Conservation (phyloP, 345 rosid species). For the Eucalyptus paniculata region DNA sequence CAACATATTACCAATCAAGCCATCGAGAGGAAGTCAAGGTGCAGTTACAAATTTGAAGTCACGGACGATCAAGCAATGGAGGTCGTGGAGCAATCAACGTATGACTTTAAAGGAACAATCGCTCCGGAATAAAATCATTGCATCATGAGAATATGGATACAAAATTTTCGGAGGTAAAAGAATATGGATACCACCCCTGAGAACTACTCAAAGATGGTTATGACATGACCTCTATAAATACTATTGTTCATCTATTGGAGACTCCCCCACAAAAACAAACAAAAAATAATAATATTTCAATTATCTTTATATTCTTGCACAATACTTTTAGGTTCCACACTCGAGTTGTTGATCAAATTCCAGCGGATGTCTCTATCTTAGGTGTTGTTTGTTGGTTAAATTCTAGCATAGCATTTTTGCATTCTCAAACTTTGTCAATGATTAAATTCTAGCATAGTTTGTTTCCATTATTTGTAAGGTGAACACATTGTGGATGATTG, state of each 20-base stretch:
- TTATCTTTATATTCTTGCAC: not conserved
- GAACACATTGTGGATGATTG: not conserved
- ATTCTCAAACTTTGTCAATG: not conserved
- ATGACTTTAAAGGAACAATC: not conserved
- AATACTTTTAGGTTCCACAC: not conserved
- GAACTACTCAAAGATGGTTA: not conserved
- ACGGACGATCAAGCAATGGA: not conserved
- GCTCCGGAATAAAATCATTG: not conserved
- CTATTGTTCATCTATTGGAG: not conserved
- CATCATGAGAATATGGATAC: not conserved
- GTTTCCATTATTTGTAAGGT: not conserved
- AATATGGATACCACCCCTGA: not conserved
- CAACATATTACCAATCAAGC: not conserved
- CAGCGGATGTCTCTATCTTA: accelerated
- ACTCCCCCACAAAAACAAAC: not conserved
- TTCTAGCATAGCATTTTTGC: not conserved
- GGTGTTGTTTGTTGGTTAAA: not conserved
- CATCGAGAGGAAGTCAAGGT: not conserved
- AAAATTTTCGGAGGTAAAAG: not conserved
- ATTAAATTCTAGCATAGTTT: not conserved
- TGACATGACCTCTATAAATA: not conserved
- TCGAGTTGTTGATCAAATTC: not conserved
- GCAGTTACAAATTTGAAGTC: not conserved
- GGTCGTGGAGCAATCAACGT: not conserved
- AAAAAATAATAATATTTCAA: not conserved